Evolutionary conservation across 768 basidiomycete genomes (phyloP), one percentile per base, ranked within the genome.

Genomic region (Mycena filopes): DNA sequence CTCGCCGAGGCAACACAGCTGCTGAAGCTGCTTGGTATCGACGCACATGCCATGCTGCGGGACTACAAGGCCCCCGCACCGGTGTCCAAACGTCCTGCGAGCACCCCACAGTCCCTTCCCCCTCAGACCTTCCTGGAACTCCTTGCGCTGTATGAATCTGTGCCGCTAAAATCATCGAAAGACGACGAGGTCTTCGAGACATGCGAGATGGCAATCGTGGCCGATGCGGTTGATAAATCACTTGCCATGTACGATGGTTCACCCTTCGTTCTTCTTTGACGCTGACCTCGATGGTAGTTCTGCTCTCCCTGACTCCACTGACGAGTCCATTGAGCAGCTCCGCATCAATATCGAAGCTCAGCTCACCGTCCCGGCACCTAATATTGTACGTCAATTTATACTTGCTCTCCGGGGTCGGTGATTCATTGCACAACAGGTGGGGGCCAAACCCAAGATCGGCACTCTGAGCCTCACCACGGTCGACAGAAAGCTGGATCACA

Each of bases 201-300:
- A 5, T 70, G 57, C 42, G 70, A 70, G 33, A 41, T 72, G 60
- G 71, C 71, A 4, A 41, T 72, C 16, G 69, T 55, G 10, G 71
- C 70, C 0, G 71, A 70, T 0, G 49, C 43, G n/a, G 57, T 63
- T 0, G 62, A 70, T 15, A 28, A 55, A 26, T 59, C 70, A 2
- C 49, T 55, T 0, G 31, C 54, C 0, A 66, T 70, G 70, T 72
- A 55, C 16, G 66, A 60, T 33, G 3, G 9, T 33, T 13, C 16
- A 12, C 25, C 23, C 8, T 13, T 7, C 4, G 31, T 50, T 36
- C 6, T 33, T 2, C 31, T 2, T n/a, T 50, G 12, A 29, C 21
- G 4, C 11, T 47, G 23, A 51, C 20, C 1, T 23, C 20, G 23
- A 33, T 40, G 13, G 5, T 36, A 67, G 61, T n/a, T 21, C 29